phyloP scores from a whole-genome alignment of 352 stramenopile species.

The Aphanomyces invadans region DNA sequence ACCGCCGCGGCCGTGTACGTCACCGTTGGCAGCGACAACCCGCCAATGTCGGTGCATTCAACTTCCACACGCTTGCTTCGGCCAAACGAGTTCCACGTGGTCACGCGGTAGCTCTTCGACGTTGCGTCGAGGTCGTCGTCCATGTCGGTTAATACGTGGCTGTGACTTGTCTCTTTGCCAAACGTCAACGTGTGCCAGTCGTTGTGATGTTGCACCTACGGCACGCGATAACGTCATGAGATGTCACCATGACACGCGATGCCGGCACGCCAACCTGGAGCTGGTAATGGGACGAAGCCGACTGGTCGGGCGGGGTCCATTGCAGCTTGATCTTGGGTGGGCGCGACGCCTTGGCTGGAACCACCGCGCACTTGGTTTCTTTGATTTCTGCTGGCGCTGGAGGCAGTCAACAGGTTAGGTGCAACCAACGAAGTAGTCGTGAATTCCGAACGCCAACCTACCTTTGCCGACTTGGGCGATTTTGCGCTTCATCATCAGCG shows the following conservation, averaged over 20 bases:
- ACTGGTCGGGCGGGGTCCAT: slow-evolving; percentile 6
- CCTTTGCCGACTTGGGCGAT: slow-evolving; percentile 19
- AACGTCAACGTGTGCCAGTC: slow-evolving; percentile 19
- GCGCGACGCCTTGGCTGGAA: slow-evolving; percentile 10
- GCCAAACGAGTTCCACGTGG: slow-evolving; percentile 79
- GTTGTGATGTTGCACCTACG: slow-evolving; percentile 18
- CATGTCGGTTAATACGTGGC: neutral
- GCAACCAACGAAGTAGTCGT: no score
- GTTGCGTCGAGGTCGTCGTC: slow-evolving; percentile 14
- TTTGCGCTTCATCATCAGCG: slow-evolving; percentile 61
- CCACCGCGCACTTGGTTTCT: neutral
- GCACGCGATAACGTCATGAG: neutral
- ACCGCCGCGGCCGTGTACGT: neutral
- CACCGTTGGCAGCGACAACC: neutral
- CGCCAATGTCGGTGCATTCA: neutral
- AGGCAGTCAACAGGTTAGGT: neutral
- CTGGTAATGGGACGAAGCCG: slow-evolving; percentile 16
- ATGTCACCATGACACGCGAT: neutral
- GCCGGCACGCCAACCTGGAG: neutral
- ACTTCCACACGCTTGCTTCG: slow-evolving; percentile 43
- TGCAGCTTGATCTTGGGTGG: slow-evolving; percentile 18
- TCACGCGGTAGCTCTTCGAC: slow-evolving; percentile 48
- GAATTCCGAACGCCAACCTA: neutral
- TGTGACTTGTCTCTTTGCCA: slow-evolving; percentile 20
- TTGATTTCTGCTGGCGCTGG: neutral